Conservation (phyloP, 805 yeast species). For the Zygosaccharomyces bisporus region DNA sequence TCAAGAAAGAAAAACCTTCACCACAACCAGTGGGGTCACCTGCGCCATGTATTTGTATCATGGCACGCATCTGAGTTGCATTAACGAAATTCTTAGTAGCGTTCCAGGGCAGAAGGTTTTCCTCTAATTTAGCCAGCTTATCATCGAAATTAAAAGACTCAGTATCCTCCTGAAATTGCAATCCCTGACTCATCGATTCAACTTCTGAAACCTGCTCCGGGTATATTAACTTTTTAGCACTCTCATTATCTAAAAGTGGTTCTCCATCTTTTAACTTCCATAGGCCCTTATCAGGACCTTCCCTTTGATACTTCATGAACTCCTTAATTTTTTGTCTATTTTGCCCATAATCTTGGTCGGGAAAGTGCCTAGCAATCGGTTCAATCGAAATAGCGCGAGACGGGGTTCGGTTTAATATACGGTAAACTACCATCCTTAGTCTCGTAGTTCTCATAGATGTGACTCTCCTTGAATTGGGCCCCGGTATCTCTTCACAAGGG, state of each 20-base stretch:
- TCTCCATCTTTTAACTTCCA: slow-evolving; percentile 82
- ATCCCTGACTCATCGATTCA: slow-evolving; percentile 94
- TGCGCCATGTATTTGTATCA: slow-evolving; percentile 89
- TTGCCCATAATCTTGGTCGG: slow-evolving; percentile 97
- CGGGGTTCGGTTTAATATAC: slow-evolving; percentile 74
- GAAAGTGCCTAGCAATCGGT: slow-evolving; percentile 88
- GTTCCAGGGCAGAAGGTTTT: slow-evolving; percentile 92
- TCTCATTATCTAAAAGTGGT: slow-evolving; percentile 69
- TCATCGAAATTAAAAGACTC: slow-evolving; percentile 50
- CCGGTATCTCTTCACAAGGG: slow-evolving; percentile 94
- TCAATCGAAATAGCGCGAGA: slow-evolving; percentile 73
- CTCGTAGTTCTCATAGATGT: slow-evolving; percentile 90
- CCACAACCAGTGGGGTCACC: slow-evolving; percentile 95
- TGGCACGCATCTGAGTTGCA: slow-evolving; percentile 95
- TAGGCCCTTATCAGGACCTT: slow-evolving; percentile 89
- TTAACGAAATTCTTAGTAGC: slow-evolving; percentile 84
- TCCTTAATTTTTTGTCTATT: slow-evolving; percentile 92
- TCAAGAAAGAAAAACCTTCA: slow-evolving; percentile 79
- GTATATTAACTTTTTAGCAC: slow-evolving; percentile 72
- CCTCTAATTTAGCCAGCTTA: slow-evolving; percentile 63
- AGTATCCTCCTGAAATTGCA: slow-evolving; percentile 78
- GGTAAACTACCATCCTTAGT: slow-evolving; percentile 86
- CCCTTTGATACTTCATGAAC: slow-evolving; percentile 94
- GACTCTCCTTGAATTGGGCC: slow-evolving; percentile 95
- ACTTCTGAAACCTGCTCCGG: slow-evolving; percentile 88